Evolutionary conservation across 1,284 basidiomycete species (phyloP), one percentile per base, ranked within the genome.

Genomic region (Ustilago vetiveriae): DNA sequence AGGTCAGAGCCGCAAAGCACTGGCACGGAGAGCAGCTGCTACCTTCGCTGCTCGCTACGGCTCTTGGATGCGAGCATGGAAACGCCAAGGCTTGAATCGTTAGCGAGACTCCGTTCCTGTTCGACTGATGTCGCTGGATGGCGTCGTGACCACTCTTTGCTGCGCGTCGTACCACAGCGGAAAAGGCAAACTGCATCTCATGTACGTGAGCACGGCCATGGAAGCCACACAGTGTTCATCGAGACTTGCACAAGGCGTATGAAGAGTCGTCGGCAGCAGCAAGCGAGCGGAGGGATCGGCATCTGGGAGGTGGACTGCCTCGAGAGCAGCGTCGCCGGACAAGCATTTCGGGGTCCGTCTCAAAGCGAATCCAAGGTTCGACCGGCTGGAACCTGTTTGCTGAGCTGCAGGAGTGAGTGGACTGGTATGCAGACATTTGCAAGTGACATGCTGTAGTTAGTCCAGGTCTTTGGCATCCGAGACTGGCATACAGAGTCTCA

Each of bases 131-230:
- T 48, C 36, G 40, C 45, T 14, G 26, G 22, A 29, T 21, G 49
- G 45, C 50, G 48, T 58, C 24, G 48, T 53, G 39, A 44, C 14
- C 17, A 13, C 11, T 26, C 32, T 13, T 10, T 14, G 43, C 27
- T 43, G 40, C 57, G 57, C 50, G 50, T 53, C 57, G 49, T 36
- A 57, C 35, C 14, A n/a, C 38, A 40, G 23, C 6, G 13, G 16
- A 14, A 14, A 30, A 30, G 29, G 29, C 10, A 30, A 13, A 14
- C n/a, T n/a, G 19, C 41, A 26, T 30, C 9, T 21, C 43, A 32
- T 29, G 19, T 16, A 43, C 11, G 44, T 8, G n/a, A 19, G 19
- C n/a, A 22, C 17, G 37, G 40, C 35, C 36, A 35, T 36, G 30
- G n/a, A n/a, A n/a, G n/a, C 40, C 32, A 38, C 24, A 44, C 45